Conservation (phyloP, 495 filamentous ascomycete genomes). For the Lasiosphaeria miniovina region DNA sequence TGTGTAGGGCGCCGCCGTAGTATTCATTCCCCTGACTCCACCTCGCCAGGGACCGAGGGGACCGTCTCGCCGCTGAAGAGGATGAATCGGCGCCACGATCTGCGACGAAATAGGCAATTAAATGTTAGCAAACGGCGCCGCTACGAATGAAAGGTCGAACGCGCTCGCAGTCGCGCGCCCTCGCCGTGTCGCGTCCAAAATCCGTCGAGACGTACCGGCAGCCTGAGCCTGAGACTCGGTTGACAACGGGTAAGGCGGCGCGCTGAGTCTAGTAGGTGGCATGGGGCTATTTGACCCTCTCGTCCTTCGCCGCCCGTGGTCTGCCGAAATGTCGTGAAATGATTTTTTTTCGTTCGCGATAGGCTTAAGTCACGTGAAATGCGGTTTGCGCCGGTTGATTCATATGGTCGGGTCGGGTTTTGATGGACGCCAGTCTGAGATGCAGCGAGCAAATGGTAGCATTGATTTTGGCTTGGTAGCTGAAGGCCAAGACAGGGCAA, state of each 20-base stretch:
- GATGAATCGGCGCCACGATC: constrained; percentile 53
- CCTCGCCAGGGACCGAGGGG: constrained; percentile 57
- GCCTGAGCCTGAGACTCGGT: constrained; percentile 21
- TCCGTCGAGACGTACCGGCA: constrained; percentile 23
- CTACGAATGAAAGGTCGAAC: neutral
- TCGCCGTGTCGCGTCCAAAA: constrained; percentile 3
- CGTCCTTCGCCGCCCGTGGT: neutral
- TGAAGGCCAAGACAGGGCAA: too few relatives aligned
- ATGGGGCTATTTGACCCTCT: constrained; percentile 12
- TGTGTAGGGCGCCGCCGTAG: constrained; percentile 63
- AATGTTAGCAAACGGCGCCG: neutral
- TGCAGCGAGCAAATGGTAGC: too few relatives aligned
- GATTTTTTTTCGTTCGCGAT: constrained; percentile 37
- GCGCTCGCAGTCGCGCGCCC: neutral
- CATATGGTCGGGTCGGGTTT: neutral
- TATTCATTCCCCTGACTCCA: constrained; percentile 54
- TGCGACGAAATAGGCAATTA: constrained; percentile 11
- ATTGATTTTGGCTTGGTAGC: too few relatives aligned
- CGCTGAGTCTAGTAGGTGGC: constrained; percentile 3
- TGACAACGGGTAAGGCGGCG: constrained; percentile 5
- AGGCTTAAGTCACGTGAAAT: constrained; percentile 37
- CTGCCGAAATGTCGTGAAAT: constrained; percentile 14
- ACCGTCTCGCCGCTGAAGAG: constrained; percentile 45
- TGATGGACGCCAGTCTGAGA: neutral
- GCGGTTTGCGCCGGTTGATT: constrained; percentile 18